These are phyloP conservation scores for Colletotrichum australisinense DNA, from an alignment of 2,329 filamentous ascomycete species.

Conservation along the genomic window DNA sequence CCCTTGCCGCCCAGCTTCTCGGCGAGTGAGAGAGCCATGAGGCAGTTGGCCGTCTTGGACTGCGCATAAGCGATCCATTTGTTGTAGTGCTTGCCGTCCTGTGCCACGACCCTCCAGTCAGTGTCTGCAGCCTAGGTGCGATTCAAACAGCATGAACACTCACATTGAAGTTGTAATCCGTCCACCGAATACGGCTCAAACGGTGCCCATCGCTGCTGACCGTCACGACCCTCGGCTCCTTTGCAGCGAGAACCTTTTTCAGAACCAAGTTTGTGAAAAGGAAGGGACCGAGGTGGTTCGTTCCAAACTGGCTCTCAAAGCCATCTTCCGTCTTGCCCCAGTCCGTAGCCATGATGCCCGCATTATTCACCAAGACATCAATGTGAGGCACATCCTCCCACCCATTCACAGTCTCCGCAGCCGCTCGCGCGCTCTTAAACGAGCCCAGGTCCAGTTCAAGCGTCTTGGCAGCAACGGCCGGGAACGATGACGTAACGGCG, in stretches of 20 bases:
- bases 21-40: slow-evolving; percentile 45
- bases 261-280: slow-evolving; percentile 53
- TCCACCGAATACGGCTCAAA: slow-evolving; percentile 53
- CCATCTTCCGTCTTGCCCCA: slow-evolving; percentile 48
- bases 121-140: not conserved
- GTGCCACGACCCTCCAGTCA: not conserved
- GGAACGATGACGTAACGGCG: slow-evolving; percentile 45
- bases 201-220: slow-evolving; percentile 57
- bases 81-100: slow-evolving; percentile 38
- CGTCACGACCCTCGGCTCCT: slow-evolving; percentile 52
- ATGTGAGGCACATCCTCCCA: slow-evolving; percentile 47
- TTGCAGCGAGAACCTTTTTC: slow-evolving; percentile 42
- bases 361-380: slow-evolving; percentile 56
- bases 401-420: slow-evolving; percentile 48
- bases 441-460: slow-evolving; percentile 55
- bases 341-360: slow-evolving; percentile 53
- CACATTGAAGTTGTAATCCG: slow-evolving; percentile 57
- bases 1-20: slow-evolving; percentile 44
- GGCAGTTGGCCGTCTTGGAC: slow-evolving; percentile 44
- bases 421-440: slow-evolving; percentile 50
- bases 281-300: slow-evolving; percentile 53
- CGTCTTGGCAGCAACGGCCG: slow-evolving; percentile 46
- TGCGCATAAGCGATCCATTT: slow-evolving; percentile 42
- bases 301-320: slow-evolving; percentile 50
- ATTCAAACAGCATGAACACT: not conserved